Evolutionary conservation across 2,329 filamentous ascomycete species (phyloP), one percentile per base, ranked within the genome.

Genomic region (Albophoma yamanashiensis): DNA sequence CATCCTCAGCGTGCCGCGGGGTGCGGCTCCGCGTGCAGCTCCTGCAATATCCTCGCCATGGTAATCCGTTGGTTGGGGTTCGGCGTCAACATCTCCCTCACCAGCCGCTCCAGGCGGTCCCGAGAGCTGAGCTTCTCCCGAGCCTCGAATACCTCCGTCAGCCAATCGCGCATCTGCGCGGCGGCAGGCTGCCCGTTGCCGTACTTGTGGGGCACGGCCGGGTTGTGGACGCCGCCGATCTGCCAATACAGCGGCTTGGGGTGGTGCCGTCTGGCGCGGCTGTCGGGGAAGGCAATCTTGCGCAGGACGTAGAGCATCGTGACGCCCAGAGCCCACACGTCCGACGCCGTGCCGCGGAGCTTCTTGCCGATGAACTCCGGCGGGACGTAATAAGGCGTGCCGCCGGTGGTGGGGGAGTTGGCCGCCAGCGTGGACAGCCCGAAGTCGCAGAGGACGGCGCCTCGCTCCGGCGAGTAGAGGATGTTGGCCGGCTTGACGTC

Each of bases 401-500:
- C 83, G 34, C 82, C 82, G 11, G 76, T 76, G 2, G 76, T 78
- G 15, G 77, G 75, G 4, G 78, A 75, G 62, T 77, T 78, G 59
- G 68, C 71, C 25, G 75, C 75, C 38, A 71, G 71, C 2, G 81
- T 82, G 11, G 82, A 82, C 52, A 85, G 73, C 15, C 83, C 83
- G 69, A 85, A 83, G 68, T 85, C 83, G 69, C 83, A 85, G 38
- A 86, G 77, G 2, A 85, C 81, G 40, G 82, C 82, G 7, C 83
- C 83, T 14, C 82, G 77, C 45, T 84, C 80, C 36, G 75, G 75
- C 17, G 81, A 84, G 70, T 84, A 86, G 39, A 86, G 72, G 59
- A 85, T 84, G 62, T 85, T 86, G 64, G 78, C 80, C 1, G 83
- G 83, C 68, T 85, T 85, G 70, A 85, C 83, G 68, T 86, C 83